Evolutionary conservation across 176 grass and related monocot genomes (phyloP).

Genomic region (Oryza rufipogon): DNA sequence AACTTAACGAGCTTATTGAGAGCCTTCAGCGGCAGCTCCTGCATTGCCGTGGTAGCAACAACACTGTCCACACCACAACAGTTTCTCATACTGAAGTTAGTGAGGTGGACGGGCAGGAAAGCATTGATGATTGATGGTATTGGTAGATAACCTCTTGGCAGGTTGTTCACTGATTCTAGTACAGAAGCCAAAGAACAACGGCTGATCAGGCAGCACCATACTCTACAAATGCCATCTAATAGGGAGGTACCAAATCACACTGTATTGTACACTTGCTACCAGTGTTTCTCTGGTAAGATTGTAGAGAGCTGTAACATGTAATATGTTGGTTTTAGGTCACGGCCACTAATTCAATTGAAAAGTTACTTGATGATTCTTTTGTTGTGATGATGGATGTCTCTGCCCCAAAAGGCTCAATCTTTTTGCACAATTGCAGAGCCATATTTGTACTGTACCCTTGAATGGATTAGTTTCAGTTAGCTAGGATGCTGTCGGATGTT

Average conservation of each 20-base stretch:
- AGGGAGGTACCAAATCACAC: constrained; percentile 8
- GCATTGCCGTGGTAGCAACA: constrained; percentile 72
- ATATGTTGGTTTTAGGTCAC: constrained; percentile 32
- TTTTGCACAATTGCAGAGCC: neutral
- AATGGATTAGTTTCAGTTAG: neutral
- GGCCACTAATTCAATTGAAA: constrained; percentile 44
- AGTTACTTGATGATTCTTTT: constrained; percentile 37
- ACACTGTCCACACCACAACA: constrained; percentile 39
- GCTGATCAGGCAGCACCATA: neutral
- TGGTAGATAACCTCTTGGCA: constrained; percentile 15
- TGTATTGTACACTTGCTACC: constrained; percentile 31
- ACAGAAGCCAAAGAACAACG: constrained; percentile 34
- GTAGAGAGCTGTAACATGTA: constrained; percentile 43
- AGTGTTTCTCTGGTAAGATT: neutral
- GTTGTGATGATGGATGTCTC: neutral
- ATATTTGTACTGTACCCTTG: neutral
- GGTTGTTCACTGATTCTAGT: constrained; percentile 13
- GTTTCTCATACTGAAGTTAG: constrained; percentile 42
- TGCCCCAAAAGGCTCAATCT: neutral
- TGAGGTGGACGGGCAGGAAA: constrained; percentile 54
- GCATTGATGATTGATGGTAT: constrained; percentile 52
- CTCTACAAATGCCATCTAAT: constrained; percentile 9
- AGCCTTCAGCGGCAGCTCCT: constrained; percentile 76
- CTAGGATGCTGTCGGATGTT: neutral
- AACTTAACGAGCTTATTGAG: constrained; percentile 67